phyloP scores from a whole-genome alignment of 2,329 filamentous ascomycete genomes.

The Sporothrix pallida region DNA sequence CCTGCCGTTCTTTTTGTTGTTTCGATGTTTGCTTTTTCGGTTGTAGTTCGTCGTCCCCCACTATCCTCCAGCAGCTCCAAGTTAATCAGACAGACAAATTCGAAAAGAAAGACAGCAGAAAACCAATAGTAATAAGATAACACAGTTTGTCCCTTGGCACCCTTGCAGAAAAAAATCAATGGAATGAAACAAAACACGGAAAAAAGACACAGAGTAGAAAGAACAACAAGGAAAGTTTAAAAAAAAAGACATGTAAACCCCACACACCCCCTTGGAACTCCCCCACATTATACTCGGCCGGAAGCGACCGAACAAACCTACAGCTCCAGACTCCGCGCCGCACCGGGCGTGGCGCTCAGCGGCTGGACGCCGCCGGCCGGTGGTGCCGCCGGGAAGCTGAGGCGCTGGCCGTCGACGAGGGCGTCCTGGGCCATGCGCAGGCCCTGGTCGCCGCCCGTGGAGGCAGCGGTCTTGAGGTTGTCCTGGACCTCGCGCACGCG shows the following conservation, averaged over 20 bases:
- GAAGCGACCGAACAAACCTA: constrained; percentile 42
- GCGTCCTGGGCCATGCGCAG: constrained; percentile 55
- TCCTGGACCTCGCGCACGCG: constrained; percentile 84
- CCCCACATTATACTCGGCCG: background rate
- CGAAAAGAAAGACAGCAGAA: constrained; percentile 1
- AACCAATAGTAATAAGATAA: constrained; percentile 19
- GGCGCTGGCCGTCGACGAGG: constrained; percentile 55
- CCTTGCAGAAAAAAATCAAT: constrained; percentile 21
- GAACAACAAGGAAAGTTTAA: constrained; percentile 5
- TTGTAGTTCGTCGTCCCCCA: background rate
- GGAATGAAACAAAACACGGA: background rate
- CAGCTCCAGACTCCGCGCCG: constrained; percentile 64
- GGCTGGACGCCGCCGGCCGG: constrained; percentile 57
- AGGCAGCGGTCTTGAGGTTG: constrained; percentile 63
- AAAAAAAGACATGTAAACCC: background rate
- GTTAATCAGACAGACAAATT: constrained; percentile 2
- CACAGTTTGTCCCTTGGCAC: constrained; percentile 24
- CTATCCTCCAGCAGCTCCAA: background rate
- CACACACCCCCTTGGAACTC: background rate
- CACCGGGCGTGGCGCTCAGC: constrained; percentile 57
- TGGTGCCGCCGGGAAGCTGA: constrained; percentile 59
- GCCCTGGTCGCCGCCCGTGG: constrained; percentile 57
- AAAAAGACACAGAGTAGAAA: constrained; percentile 18
- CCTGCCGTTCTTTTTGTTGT: background rate
- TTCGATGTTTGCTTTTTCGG: background rate